Evolutionary conservation across 2,329 filamentous ascomycete species (phyloP), one percentile per base, ranked within the genome.

Genomic region (Botrytis aclada): DNA sequence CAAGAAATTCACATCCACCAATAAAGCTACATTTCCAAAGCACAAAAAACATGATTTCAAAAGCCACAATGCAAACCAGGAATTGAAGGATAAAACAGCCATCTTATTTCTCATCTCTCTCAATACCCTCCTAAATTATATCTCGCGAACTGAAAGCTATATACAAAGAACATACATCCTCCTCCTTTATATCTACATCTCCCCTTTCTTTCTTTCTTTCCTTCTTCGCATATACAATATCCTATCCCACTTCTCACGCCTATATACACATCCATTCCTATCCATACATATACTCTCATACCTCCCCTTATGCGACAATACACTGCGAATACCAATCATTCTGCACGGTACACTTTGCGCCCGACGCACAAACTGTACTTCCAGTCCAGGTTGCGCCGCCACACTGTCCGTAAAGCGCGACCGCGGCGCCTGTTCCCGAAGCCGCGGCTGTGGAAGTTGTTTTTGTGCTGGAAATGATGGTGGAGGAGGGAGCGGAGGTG

Each of bases 271-370:
- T 20, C 3, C 32, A 54, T 3, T 20, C 16, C 4, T 25, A 25
- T 9, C 5, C 43, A 7, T 45, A 45, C 18, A 22, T 45, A 34
- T 34, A 34, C 34, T 34, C 34, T 34, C 34, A 34, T 34, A 4
- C 6, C 14, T 12, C 22, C 5, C 16, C 9, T 2, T 72, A 72
- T 10, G 14, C 41, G 2, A 41, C 9, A 79, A 63, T 0, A 47
- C 72, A 73, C 29, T 73, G 72, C 4, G 67, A 73, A 41, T 73
- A 73, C 22, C 20, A 73, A 29, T 10, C 2, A 45, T 73, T 73
- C 22, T 47, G 51, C 32, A 18, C 22, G 6, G 8, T 41, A 9
- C 72, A 73, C 2, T 39, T 71, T 7, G n/a, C 71, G 34, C 67
- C 67, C 0, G 72, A 7, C 10, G 20, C 72, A 51, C 72, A 73